These are phyloP conservation scores for Podospora anserina DNA, from an alignment of 495 filamentous ascomycete species.

Conservation along the genomic window DNA sequence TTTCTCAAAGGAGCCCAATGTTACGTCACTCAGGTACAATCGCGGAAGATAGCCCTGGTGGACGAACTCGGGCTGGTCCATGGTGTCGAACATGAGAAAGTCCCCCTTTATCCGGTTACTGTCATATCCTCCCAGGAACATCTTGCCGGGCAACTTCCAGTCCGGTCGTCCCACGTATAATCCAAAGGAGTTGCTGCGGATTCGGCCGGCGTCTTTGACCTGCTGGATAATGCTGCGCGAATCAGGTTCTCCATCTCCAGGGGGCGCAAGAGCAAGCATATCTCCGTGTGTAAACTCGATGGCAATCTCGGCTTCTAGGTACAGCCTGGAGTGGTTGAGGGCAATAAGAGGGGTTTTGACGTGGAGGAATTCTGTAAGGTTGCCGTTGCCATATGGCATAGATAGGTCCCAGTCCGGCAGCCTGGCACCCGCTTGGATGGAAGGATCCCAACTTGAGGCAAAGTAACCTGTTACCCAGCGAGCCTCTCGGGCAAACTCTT, in stretches of 20 bases:
- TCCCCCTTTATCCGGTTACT: neutral
- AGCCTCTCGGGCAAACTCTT: neutral
- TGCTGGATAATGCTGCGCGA: neutral
- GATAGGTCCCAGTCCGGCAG: neutral
- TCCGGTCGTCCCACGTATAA: neutral
- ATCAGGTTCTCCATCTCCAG: neutral
- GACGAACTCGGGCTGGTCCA: neutral
- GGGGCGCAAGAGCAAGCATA: neutral
- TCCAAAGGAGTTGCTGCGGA: neutral
- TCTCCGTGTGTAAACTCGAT: neutral
- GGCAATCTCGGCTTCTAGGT: neutral
- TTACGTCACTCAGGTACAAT: neutral
- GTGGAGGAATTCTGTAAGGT: neutral
- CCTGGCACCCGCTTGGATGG: neutral
- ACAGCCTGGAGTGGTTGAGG: neutral
- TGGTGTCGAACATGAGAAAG: neutral
- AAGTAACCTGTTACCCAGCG: no score
- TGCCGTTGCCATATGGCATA: neutral
- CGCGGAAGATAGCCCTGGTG: neutral
- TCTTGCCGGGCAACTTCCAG: neutral
- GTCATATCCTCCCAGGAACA: neutral
- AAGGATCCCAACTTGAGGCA: neutral
- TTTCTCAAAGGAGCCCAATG: neutral
- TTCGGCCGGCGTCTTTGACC: neutral
- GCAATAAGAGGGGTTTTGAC: neutral